phyloP scores from a whole-genome alignment of 2,329 filamentous ascomycete species.

The Nigrospora osmanthi region DNA sequence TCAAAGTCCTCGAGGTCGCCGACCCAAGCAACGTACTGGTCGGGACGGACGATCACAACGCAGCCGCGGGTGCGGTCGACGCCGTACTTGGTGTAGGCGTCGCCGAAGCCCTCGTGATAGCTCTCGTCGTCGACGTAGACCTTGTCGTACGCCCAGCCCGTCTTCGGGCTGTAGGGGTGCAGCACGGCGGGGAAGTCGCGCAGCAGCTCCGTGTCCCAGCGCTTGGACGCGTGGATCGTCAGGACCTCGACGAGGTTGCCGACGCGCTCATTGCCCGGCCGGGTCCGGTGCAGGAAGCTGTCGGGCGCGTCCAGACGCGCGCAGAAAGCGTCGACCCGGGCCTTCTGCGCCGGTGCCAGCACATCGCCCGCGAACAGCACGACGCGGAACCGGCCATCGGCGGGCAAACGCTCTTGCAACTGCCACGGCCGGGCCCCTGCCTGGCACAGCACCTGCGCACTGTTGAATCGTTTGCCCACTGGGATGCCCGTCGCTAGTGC shows the following conservation, averaged over 20 bases:
- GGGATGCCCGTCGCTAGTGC: slow-evolving; percentile 35
- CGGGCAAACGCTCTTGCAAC: slow-evolving; percentile 46
- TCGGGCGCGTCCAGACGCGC: slow-evolving; percentile 23
- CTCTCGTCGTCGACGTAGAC: slow-evolving; percentile 47
- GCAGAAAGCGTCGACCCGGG: slow-evolving; percentile 39
- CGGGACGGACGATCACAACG: slow-evolving; percentile 53
- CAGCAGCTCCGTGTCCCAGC: slow-evolving; percentile 40
- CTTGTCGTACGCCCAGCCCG: slow-evolving; percentile 49
- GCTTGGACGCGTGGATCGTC: slow-evolving; percentile 48
- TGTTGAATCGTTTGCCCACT: slow-evolving; percentile 51
- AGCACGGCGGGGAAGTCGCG: slow-evolving; percentile 41
- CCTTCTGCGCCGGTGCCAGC: slow-evolving; percentile 29
- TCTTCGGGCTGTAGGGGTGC: slow-evolving; percentile 33
- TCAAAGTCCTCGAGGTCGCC: slow-evolving; percentile 28
- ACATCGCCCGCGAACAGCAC: slow-evolving; percentile 57
- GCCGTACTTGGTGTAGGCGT: slow-evolving; percentile 49
- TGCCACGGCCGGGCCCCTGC: slow-evolving; percentile 47
- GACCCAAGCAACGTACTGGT: slow-evolving; percentile 53
- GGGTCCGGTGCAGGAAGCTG: slow-evolving; percentile 14
- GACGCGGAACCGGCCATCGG: slow-evolving; percentile 51
- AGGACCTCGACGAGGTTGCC: slow-evolving; percentile 46
- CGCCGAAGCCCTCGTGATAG: slow-evolving; percentile 45
- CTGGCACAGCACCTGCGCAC: slow-evolving; percentile 53
- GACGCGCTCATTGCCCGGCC: slow-evolving; percentile 1
- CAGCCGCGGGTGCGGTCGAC: slow-evolving; percentile 48